These are phyloP conservation scores for Paramecium sonneborni DNA, from an alignment of 73 alveolate genomes.

Conservation along the genomic window DNA sequence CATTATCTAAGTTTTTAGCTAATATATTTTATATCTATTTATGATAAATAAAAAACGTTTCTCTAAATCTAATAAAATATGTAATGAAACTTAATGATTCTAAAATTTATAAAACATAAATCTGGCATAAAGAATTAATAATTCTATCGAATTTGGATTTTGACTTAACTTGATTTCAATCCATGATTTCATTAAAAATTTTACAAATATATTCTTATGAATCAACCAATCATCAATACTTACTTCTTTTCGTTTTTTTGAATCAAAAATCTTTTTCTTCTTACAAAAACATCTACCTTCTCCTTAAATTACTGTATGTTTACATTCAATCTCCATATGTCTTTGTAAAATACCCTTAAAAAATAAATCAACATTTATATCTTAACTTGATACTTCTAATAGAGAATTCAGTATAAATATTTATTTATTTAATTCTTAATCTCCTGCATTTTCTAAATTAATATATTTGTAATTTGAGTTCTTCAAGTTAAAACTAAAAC, in stretches of 20 bases:
- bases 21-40: background rate
- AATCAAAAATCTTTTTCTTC: constrained; percentile 33
- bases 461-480: background rate
- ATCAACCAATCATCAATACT: constrained; percentile 33
- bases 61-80: constrained; percentile 37
- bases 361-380: background rate
- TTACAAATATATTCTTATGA: constrained; percentile 6
- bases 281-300: constrained; percentile 59
- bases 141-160: background rate
- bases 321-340: constrained; percentile 30
- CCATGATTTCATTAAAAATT: constrained; percentile 61
- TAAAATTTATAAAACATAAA: constrained; percentile 43
- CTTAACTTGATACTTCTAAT: background rate
- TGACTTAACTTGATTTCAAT: background rate
- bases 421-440: background rate
- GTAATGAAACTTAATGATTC: constrained; percentile 24
- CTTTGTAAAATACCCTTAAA: background rate
- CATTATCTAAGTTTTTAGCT: background rate
- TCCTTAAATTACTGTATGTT: background rate
- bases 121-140: constrained; percentile 36
- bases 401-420: background rate
- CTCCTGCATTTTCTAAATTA: background rate
- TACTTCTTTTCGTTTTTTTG: constrained; percentile 54
- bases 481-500: background rate
- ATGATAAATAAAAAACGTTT: constrained; percentile 5